Evolutionary conservation across 2,329 filamentous ascomycete genomes (phyloP).

Genomic region (Aspergillus sp.): DNA sequence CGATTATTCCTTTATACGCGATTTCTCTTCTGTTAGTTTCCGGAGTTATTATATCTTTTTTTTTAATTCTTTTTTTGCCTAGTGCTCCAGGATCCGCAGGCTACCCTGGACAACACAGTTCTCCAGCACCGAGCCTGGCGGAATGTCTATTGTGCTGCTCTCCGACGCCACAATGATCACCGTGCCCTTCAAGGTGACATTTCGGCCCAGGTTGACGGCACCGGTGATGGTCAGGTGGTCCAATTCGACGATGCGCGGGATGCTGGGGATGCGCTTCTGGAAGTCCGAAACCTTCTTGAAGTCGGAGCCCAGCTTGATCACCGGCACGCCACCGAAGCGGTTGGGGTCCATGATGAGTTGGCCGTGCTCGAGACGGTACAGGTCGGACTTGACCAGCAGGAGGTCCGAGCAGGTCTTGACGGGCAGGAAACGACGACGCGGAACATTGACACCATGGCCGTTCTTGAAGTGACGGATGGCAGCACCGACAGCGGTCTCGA

Average conservation of each 20-base stretch:
- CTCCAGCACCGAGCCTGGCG: slow-evolving; percentile 91
- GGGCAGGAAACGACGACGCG: slow-evolving; percentile 92
- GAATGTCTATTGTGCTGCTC: slow-evolving; percentile 95
- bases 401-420: slow-evolving; percentile 99
- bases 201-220: slow-evolving; percentile 90
- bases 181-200: slow-evolving; percentile 90
- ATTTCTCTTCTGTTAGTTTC: too few species aligned
- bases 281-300: slow-evolving; percentile 98
- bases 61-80: slow-evolving; percentile 14
- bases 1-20: too few species aligned
- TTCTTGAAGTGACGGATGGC: slow-evolving; percentile 98
- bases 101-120: slow-evolving; percentile 99
- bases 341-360: slow-evolving; percentile 94
- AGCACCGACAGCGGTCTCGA: slow-evolving; percentile 96
- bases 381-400: slow-evolving; percentile 98
- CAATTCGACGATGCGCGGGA: slow-evolving; percentile 44
- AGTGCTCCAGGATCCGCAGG: slow-evolving; percentile 65
- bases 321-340: slow-evolving; percentile 89
- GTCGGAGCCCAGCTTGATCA: slow-evolving; percentile 97
- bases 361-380: slow-evolving; percentile 97
- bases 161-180: slow-evolving; percentile 99
- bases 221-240: slow-evolving; percentile 92
- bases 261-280: slow-evolving; percentile 45
- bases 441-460: slow-evolving; percentile 97
- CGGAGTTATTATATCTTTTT: too few species aligned